Evolutionary conservation across 345 rosid species (phyloP), one percentile per base, ranked within the genome.

Genomic region (Gossypium sturtianum): DNA sequence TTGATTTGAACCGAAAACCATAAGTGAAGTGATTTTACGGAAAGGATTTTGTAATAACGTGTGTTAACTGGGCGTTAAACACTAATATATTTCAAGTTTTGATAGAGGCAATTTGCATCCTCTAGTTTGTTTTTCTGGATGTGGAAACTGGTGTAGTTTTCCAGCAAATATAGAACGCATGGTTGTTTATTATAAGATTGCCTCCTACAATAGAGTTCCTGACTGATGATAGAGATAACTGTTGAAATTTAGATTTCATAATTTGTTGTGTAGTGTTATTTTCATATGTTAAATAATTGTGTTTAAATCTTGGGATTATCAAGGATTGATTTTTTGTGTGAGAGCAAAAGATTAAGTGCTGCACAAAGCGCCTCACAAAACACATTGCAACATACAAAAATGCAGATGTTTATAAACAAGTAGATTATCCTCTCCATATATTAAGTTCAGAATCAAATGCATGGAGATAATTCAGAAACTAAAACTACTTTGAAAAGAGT

Each of bases 41-140:
- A 29, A 65, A 81, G 3, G 49, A 59, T 54, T 54, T 54, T 48
- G 80, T 63, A 80, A 77, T 73, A 84, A 77, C 48, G 57, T 54
- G 11, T 29, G 57, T 23, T 19, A 16, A 44, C 8, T 29, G 62
- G 47, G 27, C 25, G 43, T 54, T 41, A 2, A 19, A 73, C 72
- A 66, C 22, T 12, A 13, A 70, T 48, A 9, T 13, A 29, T 43
- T 23, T 45, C 2, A 20, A 51, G 27, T 70, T 62, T 43, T 73
- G 71, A 61, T 27, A 15, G 16, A 45, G 41, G 64, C 56, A 15
- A 52, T 53, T 29, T 19, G 49, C 56, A 25, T 20, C 60, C 41
- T 13, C 64, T 60, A 25, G 38, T 23, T 12, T 25, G 13, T 15
- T 12, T 61, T 29, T 1, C 4, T 61, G 65, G 8, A 27, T 61